phyloP scores from a whole-genome alignment of 768 basidiomycete species.

The Calocybe indica region DNA sequence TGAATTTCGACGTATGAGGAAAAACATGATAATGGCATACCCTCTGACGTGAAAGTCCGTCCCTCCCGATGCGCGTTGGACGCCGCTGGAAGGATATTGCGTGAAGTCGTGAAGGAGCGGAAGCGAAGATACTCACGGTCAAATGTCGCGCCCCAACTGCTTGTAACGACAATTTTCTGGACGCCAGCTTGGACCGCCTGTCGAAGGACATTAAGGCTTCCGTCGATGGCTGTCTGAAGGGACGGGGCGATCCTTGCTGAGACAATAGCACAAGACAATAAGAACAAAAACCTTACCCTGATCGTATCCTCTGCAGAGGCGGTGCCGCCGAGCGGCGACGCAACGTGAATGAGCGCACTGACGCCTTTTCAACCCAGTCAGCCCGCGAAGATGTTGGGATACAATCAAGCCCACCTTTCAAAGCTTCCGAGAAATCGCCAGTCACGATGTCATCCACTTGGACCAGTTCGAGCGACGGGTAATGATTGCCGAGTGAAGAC shows the following conservation, averaged over 20 bases:
- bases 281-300: constrained; percentile 3
- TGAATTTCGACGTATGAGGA: neutral
- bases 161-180: constrained; percentile 21
- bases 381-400: neutral
- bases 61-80: constrained; percentile 12
- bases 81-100: constrained; percentile 4
- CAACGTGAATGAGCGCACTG: constrained; percentile 33
- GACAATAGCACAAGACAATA: neutral
- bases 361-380: constrained; percentile 14
- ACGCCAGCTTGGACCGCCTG: constrained; percentile 28
- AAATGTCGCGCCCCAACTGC: constrained; percentile 21
- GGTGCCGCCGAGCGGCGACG: constrained; percentile 20
- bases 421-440: constrained; percentile 35
- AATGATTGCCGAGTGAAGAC: constrained; percentile 7
- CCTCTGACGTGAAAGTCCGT: constrained; percentile 16
- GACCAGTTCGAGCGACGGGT: constrained; percentile 14
- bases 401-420: constrained; percentile 23
- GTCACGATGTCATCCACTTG: constrained; percentile 13
- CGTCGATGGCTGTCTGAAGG: constrained; percentile 23
- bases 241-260: neutral
- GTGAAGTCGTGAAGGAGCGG: neutral
- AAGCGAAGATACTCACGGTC: constrained; percentile 5
- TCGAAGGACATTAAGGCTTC: constrained; percentile 28
- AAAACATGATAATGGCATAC: constrained; percentile 4
- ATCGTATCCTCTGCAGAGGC: constrained; percentile 9